Percentiles rank a stretch among this genome's conserved stretches.
Evolutionary conservation across 305 asterid genomes (phyloP).

Genomic region (Nicotiana rustica): DNA sequence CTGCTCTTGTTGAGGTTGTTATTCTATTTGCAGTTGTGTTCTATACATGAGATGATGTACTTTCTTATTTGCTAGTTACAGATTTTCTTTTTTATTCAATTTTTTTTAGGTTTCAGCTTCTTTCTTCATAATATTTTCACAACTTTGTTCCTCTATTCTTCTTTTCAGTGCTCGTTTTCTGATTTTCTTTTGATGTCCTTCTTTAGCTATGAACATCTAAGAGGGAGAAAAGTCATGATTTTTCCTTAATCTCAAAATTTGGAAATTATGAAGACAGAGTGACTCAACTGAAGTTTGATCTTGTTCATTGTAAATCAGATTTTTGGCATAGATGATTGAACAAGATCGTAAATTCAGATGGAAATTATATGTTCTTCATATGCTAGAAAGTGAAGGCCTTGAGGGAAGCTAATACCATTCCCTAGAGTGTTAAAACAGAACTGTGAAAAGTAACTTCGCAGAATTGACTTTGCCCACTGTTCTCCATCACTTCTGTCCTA

Average conservation of each 20-base stretch:
- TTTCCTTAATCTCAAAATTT: neutral
- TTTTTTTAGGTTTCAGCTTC: slow-evolving; percentile 22
- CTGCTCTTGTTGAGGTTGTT: slow-evolving; percentile 91
- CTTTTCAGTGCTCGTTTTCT: slow-evolving; percentile 15
- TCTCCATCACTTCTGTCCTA: neutral
- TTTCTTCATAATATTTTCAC: neutral
- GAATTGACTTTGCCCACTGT: slow-evolving; percentile 8
- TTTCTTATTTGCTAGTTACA: neutral
- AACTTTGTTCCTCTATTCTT: neutral
- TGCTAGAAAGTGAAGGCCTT: neutral
- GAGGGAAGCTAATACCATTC: slow-evolving; percentile 22
- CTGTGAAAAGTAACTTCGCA: slow-evolving; percentile 2
- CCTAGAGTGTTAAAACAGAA: neutral
- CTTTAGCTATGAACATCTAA: slow-evolving; percentile 1
- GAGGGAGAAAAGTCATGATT: neutral
- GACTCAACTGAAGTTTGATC: slow-evolving; percentile 20
- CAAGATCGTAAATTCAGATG: neutral
- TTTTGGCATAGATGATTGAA: slow-evolving; percentile 2
- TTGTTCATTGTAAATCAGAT: slow-evolving; percentile 9
- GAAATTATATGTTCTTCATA: slow-evolving; percentile 11
- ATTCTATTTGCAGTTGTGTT: slow-evolving; percentile 15
- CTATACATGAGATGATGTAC: neutral
- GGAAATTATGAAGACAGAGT: slow-evolving; percentile 15
- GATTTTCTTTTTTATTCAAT: slow-evolving; percentile 1
- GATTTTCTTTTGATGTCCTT: neutral